Percentiles rank a stretch among this genome's conserved stretches.
These are phyloP conservation scores for Corylus heterophylla DNA, from an alignment of 306 rosid species.

Conservation along the genomic window DNA sequence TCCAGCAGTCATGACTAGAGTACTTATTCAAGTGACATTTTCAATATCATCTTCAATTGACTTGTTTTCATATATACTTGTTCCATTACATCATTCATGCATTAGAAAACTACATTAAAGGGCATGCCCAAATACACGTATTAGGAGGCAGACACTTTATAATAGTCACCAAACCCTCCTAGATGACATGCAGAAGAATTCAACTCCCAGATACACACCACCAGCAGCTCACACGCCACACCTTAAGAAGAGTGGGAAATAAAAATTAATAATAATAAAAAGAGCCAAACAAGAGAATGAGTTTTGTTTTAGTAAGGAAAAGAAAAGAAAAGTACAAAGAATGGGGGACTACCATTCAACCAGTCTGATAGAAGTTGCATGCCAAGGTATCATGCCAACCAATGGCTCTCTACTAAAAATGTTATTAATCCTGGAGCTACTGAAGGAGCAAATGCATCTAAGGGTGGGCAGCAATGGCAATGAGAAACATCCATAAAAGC, in stretches of 20 bases:
- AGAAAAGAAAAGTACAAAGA: not conserved
- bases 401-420: not conserved
- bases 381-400: not conserved
- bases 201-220: not conserved
- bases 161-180: conserved; percentile 6
- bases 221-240: conserved; percentile 5
- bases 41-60: not conserved
- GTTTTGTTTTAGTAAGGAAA: conserved; percentile 1
- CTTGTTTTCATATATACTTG: conserved; percentile 1
- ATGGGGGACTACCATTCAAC: conserved; percentile 4
- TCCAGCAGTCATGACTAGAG: not conserved
- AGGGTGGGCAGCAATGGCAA: not conserved
- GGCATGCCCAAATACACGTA: not conserved
- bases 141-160: conserved; percentile 7
- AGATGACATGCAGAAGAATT: conserved; percentile 15
- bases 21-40: not conserved
- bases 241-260: not conserved
- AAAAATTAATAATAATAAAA: not conserved
- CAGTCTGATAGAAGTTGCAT: conserved; percentile 8
- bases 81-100: not conserved
- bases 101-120: not conserved
- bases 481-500: not conserved
- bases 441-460: not conserved
- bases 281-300: not conserved
- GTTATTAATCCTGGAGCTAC: not conserved